A percentile compares a stretch with the other conserved stretches of the same genome.
phyloP scores from a whole-genome alignment of 768 basidiomycete species.

The Phaeotremella skinneri region DNA sequence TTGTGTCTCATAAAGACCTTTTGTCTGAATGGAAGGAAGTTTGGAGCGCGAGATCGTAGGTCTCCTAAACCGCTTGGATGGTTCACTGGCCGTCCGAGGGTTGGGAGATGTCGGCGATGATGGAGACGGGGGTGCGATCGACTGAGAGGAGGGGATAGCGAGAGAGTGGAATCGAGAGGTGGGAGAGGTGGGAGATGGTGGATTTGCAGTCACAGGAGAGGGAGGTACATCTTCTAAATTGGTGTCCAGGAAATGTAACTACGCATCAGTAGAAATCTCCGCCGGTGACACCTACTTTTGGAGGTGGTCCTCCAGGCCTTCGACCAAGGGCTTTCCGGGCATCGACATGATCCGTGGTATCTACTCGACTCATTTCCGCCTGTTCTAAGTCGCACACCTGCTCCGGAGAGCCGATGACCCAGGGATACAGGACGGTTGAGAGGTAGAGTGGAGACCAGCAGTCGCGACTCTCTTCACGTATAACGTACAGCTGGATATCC shows the following conservation, averaged over 20 bases:
- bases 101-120: constrained; percentile 21
- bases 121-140: constrained; percentile 16
- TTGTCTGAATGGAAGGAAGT: constrained; percentile 7
- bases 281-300: constrained; percentile 1
- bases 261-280: not conserved
- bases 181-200: constrained; percentile 11
- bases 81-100: constrained; percentile 2
- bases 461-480: too few species aligned
- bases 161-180: constrained; percentile 15
- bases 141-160: constrained; percentile 15
- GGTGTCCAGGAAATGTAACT: constrained; percentile 13
- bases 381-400: too few species aligned
- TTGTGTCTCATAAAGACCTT: constrained; percentile 59
- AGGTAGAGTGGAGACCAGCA: too few species aligned
- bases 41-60: constrained; percentile 23
- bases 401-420: too few species aligned
- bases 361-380: too few species aligned
- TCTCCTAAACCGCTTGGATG: constrained; percentile 25
- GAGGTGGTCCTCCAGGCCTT: constrained; percentile 15
- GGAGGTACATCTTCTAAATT: constrained; percentile 5
- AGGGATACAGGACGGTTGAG: too few species aligned
- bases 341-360: constrained; percentile 13
- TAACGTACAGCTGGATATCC: too few species aligned
- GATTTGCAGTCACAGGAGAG: constrained; percentile 3
- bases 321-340: constrained; percentile 16